Evolutionary conservation across 257 asterid species (phyloP).

Genomic region (Sherardia arvensis): DNA sequence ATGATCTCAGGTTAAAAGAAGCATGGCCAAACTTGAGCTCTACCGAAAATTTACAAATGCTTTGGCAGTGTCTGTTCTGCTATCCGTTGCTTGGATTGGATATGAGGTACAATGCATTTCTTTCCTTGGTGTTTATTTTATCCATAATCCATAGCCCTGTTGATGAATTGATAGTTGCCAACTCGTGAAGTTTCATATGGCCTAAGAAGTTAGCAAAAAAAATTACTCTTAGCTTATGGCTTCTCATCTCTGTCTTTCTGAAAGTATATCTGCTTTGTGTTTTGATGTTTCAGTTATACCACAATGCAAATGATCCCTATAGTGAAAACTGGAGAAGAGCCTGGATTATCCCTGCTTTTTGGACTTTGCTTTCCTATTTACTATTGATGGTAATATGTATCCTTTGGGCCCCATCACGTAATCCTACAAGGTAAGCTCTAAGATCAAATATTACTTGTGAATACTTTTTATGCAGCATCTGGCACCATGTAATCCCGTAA

Average conservation of each 20-base stretch:
- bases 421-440: conserved; percentile 74
- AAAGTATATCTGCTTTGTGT: not conserved
- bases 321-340: conserved; percentile 90
- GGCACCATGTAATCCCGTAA: conserved; percentile 7
- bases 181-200: not conserved
- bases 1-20: conserved; percentile 57
- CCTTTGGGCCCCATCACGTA: conserved; percentile 82
- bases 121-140: not conserved
- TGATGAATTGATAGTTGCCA: not conserved
- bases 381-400: conserved; percentile 70
- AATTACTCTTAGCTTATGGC: not conserved
- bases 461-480: not conserved
- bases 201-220: not conserved
- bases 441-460: not conserved
- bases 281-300: conserved; percentile 61
- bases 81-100: conserved; percentile 97
- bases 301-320: conserved; percentile 90
- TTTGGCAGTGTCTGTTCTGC: conserved; percentile 71
- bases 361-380: conserved; percentile 74
- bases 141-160: not conserved
- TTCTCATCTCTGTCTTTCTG: not conserved
- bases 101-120: conserved; percentile 53
- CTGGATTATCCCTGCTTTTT: conserved; percentile 93
- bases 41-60: conserved; percentile 83
- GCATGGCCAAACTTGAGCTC: conserved; percentile 86